A percentile compares a stretch with the other conserved stretches of the same genome.
Evolutionary conservation across 495 filamentous ascomycete species (phyloP).

Genomic region (Rhizodiscina lignyota): DNA sequence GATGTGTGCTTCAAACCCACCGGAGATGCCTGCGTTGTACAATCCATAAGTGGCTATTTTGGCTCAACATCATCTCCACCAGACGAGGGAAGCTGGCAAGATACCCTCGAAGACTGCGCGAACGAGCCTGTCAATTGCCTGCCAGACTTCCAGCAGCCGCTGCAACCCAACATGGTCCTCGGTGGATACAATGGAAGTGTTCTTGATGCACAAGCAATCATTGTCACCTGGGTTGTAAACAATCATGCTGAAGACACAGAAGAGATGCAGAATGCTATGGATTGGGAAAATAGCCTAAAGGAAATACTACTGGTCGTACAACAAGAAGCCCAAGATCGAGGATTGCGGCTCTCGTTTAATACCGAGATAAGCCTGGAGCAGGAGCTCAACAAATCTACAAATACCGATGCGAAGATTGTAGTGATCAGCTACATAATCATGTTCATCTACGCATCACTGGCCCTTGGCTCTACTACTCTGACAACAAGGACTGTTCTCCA

Average conservation of each 20-base stretch:
- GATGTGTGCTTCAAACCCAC: constrained; percentile 92
- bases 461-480: constrained; percentile 73
- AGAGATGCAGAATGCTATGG: constrained; percentile 54
- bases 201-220: constrained; percentile 60
- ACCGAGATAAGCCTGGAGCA: constrained; percentile 87
- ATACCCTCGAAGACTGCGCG: constrained; percentile 50
- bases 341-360: constrained; percentile 78
- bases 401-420: constrained; percentile 94
- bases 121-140: constrained; percentile 64
- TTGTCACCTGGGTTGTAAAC: constrained; percentile 91
- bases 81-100: constrained; percentile 48
- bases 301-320: constrained; percentile 53
- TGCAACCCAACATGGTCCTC: constrained; percentile 70
- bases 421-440: constrained; percentile 96
- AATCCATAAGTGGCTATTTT: constrained; percentile 79
- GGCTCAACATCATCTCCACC: constrained; percentile 45
- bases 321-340: constrained; percentile 59
- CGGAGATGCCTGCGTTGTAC: constrained; percentile 78
- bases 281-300: constrained; percentile 74
- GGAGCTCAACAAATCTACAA: constrained; percentile 89
- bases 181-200: constrained; percentile 56
- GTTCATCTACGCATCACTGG: constrained; percentile 91
- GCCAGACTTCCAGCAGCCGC: constrained; percentile 70
- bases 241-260: constrained; percentile 61
- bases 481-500: constrained; percentile 54